Base-by-base conservation (phyloP, 805 yeast genomes). In the Metschnikowia bowlesiae region DNA sequence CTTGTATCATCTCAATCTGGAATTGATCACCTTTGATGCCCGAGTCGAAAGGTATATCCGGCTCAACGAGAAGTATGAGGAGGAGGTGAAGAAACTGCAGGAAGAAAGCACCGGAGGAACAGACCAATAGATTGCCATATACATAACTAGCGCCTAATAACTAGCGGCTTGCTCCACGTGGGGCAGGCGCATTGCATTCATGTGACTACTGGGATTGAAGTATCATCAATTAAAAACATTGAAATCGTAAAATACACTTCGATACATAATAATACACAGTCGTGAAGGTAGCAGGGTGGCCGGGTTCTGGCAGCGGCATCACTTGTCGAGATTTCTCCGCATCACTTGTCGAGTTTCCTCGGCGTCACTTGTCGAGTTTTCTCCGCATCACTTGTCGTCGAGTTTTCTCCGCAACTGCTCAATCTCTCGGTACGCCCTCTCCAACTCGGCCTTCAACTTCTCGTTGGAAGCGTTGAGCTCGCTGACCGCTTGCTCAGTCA, bases 401-500 rank as follows among this genome's bases (percentile, higher is more conserved):
- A 65, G 65, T 32, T 64, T 51, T 38, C 68, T 77, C 65, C 90
- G 87, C 83, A 90, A 85, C 54, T 80, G 84, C 64, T 92, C 97
- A 50, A 87, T 84, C 64, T 91, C 97, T 58, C 96, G 79, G 76
- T 92, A 92, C 13, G 97, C 95, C 63, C 89, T 84, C 59, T 89
- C 96, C 61, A 92, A 79, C 70, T 91, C 97, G 48, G 78, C 79
- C 71, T 89, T 90, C 66, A 92, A 78, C 69, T 89, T 87, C 62
- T 89, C 96, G 71, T 91, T 92, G 11, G 90, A 82, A 39, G 87
- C 83, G 47, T 87, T 81, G 58, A 92, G 78, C 68, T 91, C 96
- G 54, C 86, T 81, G 47, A 90, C 85, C 10, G 92, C 90, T 70
- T 92, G 98, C 67, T 91, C 97, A 35, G 92, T 85, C 55, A 90